Base-by-base conservation (phyloP, 345 rosid species). In the Gossypium sturtianum region DNA sequence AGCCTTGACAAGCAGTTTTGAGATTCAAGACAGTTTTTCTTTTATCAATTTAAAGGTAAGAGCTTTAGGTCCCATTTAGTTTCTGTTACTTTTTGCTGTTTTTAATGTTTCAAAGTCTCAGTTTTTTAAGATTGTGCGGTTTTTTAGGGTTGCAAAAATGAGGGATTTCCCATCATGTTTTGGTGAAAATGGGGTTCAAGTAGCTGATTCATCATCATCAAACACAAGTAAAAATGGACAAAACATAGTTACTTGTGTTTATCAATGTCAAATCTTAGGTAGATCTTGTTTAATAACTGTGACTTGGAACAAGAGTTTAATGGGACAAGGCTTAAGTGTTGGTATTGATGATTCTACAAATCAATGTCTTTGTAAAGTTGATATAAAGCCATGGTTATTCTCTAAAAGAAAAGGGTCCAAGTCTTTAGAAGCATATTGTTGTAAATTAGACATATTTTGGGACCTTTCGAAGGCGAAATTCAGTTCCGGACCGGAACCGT, bases 151-250 rank as follows among this genome's bases (percentile, higher is more conserved):
- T 73, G 66, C 16, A 23, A 58, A 83, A 74, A 94, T 94, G 97
- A 94, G 88, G 67, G 98, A 92, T 86, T 94, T 94, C 43, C 95
- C 98, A 9, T 92, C 97, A 84, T 92, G 98, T 80, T 94, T 93
- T 48, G 90, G 98, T 62, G 97, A 94, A 80, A 94, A 85, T 85
- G 97, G 97, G 43, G 95, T 92, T 3, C 98, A 92, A 79, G 83
- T 89, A 29, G 89, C 93, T 15, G 95, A 89, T 83, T 89, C 94
- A 59, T 91, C 98, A 9, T 82, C 94, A 43, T 88, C 97, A 20
- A 89, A 9, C 74, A 61, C 89, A 13, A 79, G 89, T 7, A 94
- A 82, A 80, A 77, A 74, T 76, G 89, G 91, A 4, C 98, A 94
- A 77, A 91, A 89, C 77, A 78, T 92, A 62, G 95, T 89, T 65